These are phyloP conservation scores for Herpetomonas samuelpessoai DNA, from an alignment of 208 protist genomes.

Conservation along the genomic window DNA sequence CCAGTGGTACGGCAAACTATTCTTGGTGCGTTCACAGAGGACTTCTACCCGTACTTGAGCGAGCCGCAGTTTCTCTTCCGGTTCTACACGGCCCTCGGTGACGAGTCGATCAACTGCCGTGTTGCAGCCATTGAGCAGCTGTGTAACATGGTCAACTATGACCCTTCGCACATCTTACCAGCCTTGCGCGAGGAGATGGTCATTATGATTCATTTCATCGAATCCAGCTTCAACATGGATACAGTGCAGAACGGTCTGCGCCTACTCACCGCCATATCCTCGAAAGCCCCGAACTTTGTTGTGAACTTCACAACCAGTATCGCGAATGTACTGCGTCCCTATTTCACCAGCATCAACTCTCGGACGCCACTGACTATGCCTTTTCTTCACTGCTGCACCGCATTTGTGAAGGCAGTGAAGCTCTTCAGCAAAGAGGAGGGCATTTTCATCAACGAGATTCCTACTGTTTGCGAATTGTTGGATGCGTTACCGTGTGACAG, in stretches of 20 bases:
- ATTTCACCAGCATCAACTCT: constrained; percentile 42
- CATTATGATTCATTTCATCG: constrained; percentile 54
- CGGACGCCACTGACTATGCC: constrained; percentile 51
- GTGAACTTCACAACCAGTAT: constrained; percentile 76
- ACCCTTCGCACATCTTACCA: constrained; percentile 83
- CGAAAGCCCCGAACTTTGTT: constrained; percentile 75
- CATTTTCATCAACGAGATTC: constrained; percentile 59
- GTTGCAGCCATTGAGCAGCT: constrained; percentile 74
- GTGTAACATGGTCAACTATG: constrained; percentile 77
- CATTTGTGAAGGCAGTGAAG: constrained; percentile 51
- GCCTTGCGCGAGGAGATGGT: constrained; percentile 75
- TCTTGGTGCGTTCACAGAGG: constrained; percentile 65
- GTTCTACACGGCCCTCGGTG: constrained; percentile 75
- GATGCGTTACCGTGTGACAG: constrained; percentile 54
- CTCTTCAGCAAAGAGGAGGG: constrained; percentile 46
- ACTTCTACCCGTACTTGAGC: constrained; percentile 86
- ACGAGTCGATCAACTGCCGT: constrained; percentile 78
- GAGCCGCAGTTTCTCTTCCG: constrained; percentile 78
- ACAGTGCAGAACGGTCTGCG: constrained; percentile 61
- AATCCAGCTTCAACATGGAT: constrained; percentile 43
- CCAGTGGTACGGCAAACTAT: constrained; percentile 62
- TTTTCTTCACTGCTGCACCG: constrained; percentile 73
- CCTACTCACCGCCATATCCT: constrained; percentile 61
- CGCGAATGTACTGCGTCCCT: constrained; percentile 43
- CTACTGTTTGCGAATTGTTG: constrained; percentile 53